Evolutionary conservation across 495 filamentous ascomycete genomes (phyloP).

Genomic region (Ramalina intermedia): DNA sequence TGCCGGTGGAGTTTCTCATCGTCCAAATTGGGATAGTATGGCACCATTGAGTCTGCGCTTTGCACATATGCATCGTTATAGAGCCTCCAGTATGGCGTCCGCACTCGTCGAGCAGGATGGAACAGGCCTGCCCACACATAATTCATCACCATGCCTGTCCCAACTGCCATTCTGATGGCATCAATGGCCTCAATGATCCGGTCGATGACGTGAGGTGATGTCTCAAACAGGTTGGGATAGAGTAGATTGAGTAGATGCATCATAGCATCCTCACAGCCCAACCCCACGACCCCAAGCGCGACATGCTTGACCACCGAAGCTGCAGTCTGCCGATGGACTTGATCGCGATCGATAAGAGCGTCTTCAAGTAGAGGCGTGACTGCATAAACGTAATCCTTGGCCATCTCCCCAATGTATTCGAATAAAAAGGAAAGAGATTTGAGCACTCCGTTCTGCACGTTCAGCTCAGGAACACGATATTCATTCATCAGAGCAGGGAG

Average conservation of each 20-base stretch:
- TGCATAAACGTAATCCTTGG: constrained; percentile 98
- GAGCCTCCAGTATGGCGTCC: constrained; percentile 81
- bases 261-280: constrained; percentile 99
- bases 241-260: constrained; percentile 90
- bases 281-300: constrained; percentile 84
- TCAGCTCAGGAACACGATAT: constrained; percentile 94
- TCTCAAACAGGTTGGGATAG: constrained; percentile 97
- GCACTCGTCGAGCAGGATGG: constrained; percentile 88
- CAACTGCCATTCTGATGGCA: constrained; percentile 87
- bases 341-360: constrained; percentile 92
- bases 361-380: constrained; percentile 96
- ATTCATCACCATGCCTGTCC: constrained; percentile 82
- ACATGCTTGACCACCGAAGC: constrained; percentile 95
- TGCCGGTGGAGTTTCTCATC: constrained; percentile 59
- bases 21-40: constrained; percentile 78
- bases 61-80: constrained; percentile 98
- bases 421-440: constrained; percentile 96
- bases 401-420: constrained; percentile 99
- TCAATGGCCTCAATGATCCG: constrained; percentile 94
- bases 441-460: constrained; percentile 96
- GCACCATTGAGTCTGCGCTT: constrained; percentile 83
- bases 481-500: constrained; percentile 99
- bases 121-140: constrained; percentile 97
- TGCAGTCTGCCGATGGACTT: constrained; percentile 95
- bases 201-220: constrained; percentile 95